Evolutionary conservation across 208 protist genomes (phyloP).

Genomic region (Phytomonas francai): DNA sequence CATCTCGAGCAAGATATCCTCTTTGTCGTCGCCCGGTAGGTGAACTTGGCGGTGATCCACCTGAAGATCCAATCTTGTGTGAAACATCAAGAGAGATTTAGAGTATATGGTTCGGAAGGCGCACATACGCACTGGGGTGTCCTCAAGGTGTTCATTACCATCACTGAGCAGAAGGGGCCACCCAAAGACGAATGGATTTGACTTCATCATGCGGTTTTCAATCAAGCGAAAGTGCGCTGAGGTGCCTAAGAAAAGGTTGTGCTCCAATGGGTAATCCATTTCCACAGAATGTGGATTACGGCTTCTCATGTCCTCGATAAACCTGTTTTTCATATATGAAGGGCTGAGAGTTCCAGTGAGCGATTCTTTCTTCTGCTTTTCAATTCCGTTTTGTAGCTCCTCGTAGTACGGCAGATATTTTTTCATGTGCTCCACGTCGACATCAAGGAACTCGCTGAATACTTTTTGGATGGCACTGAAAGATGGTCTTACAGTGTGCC

Average conservation of each 20-base stretch:
- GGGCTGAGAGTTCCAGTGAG: conserved; percentile 65
- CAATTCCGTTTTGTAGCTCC: conserved; percentile 70
- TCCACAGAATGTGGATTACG: conserved; percentile 69
- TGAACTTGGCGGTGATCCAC: conserved; percentile 67
- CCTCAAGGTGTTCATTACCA: conserved; percentile 77
- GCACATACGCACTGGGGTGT: conserved; percentile 65
- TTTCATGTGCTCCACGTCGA: conserved; percentile 88
- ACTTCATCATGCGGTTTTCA: conserved; percentile 83
- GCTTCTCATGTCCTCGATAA: conserved; percentile 85
- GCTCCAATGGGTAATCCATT: conserved; percentile 74
- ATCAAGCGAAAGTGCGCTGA: conserved; percentile 67
- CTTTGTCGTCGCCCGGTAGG: conserved; percentile 49
- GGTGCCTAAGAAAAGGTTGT: conserved; percentile 84
- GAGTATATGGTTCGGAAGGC: conserved; percentile 87
- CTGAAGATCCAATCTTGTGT: conserved; percentile 80
- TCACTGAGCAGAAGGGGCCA: conserved; percentile 87
- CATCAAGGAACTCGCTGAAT: conserved; percentile 86
- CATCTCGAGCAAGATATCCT: conserved; percentile 79
- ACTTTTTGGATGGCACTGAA: conserved; percentile 67
- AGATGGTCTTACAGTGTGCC: conserved; percentile 82
- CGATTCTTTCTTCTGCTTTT: conserved; percentile 66
- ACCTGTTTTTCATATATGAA: conserved; percentile 76
- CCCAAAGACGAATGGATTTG: conserved; percentile 89
- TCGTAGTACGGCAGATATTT: conserved; percentile 88
- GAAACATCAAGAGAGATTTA: conserved; percentile 82